phyloP scores from a whole-genome alignment of 805 yeast genomes.

The Yarrowia deformans region DNA sequence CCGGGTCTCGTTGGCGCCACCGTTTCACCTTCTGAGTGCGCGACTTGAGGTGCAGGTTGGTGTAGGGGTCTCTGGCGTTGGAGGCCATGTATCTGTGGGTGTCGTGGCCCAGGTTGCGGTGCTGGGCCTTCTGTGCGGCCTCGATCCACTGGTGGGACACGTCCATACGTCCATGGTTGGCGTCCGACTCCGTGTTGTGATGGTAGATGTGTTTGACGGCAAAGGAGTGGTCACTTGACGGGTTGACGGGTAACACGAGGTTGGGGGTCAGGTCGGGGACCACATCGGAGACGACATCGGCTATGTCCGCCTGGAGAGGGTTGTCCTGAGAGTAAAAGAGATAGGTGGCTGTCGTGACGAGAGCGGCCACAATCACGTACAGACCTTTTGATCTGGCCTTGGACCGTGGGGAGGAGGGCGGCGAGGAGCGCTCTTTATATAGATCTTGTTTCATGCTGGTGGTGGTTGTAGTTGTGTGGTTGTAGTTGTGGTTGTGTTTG shows the following conservation, averaged over 20 bases:
- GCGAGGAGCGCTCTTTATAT: neutral
- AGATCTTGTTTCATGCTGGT: neutral
- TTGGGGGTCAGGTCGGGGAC: neutral
- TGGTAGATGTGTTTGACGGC: conserved; percentile 66
- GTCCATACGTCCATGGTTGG: conserved; percentile 60
- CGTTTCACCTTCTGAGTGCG: conserved; percentile 49
- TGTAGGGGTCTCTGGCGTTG: conserved; percentile 38
- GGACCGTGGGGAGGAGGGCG: neutral
- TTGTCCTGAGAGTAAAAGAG: neutral
- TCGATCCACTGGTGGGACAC: conserved; percentile 40
- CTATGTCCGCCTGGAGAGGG: neutral
- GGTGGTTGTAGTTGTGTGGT: neutral
- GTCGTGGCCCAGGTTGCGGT: conserved; percentile 42
- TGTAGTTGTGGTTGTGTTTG: too few species aligned
- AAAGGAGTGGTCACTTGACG: conserved; percentile 28
- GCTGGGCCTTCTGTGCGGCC: conserved; percentile 41
- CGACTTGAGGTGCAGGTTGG: conserved; percentile 22
- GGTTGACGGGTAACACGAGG: neutral
- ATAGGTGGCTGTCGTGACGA: conserved; percentile 20
- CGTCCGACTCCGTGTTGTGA: conserved; percentile 60
- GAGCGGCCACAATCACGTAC: conserved; percentile 20
- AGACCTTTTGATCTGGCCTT: neutral
- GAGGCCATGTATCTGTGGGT: conserved; percentile 14
- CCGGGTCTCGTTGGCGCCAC: conserved; percentile 60
- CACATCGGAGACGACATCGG: neutral